Base-by-base conservation (phyloP, 2,329 filamentous ascomycete species). In the Plectosphaerella plurivora region DNA sequence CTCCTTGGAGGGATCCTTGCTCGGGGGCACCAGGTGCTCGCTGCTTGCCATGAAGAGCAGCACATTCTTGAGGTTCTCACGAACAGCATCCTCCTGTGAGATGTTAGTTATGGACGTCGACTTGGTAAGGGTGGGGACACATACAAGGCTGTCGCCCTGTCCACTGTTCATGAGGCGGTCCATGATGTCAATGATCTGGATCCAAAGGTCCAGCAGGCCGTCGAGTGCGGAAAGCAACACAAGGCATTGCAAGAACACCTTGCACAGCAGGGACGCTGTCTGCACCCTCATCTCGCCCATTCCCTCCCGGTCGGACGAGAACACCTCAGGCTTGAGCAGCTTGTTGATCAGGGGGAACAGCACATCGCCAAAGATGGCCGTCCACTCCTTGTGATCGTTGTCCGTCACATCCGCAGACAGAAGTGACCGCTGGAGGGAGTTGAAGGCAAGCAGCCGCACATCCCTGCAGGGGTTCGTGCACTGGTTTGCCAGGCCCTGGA, bases 201-300 rank as follows among this genome's bases (percentile, higher is more conserved):
- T 73, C 94, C 94, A 99, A 11, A 97, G 78, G 65, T 94, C 89
- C 39, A 96, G 74, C 84, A 97, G 91, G 18, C 90, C 91, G 20
- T 92, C 88, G 82, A 90, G 92, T 60, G 91, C 86, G 5, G 87
- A 88, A 25, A 97, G 78, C 37, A 93, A 76, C 2, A 93, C 89
- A 3, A 97, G 78, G 67, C 97, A 97, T 67, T 96, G 92, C 55
- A 99, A 71, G 71, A 97, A 99, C 3, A 97, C 93, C 69, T 95
- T 97, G 75, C 90, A 96, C 14, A 99, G 79, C 48, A 99, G 75
- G 10, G 90, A 96, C 1, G 93, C 90, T 1, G 90, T 90, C 63
- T 97, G 90, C 1, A 97, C 89, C 44, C 94, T 81, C 49, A 94
- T 97, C 69, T 97, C 93, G 59, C 89, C 89, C 94, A 99, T 99